Conservation (phyloP, 225 moss, liverwort and hornwort species). For the Pseudoscleropodium purum region DNA sequence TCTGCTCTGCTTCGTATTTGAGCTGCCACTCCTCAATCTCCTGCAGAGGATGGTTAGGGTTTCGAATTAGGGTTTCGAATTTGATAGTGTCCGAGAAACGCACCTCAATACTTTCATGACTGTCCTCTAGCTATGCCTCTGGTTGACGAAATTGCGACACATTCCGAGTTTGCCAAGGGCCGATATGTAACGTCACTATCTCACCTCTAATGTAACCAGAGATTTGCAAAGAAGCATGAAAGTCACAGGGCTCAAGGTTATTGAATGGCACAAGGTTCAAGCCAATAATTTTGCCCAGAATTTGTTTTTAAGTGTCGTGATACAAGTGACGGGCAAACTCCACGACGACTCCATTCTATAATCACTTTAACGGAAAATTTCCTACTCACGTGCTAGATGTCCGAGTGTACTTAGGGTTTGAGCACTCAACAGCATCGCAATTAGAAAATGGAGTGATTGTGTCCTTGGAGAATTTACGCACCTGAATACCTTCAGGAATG, state of each 20-base stretch:
- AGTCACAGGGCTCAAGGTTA: neutral
- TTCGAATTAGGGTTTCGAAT: neutral
- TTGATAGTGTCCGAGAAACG: neutral
- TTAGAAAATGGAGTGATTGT: neutral
- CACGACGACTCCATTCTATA: neutral
- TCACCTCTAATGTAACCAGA: neutral
- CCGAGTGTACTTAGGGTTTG: neutral
- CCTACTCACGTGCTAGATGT: neutral
- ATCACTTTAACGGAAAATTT: neutral
- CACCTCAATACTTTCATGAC: neutral
- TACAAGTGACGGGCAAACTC: neutral
- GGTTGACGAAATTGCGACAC: neutral
- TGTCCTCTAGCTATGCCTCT: neutral
- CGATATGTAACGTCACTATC: no score
- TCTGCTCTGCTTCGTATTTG: constrained; percentile 17
- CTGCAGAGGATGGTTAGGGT: neutral
- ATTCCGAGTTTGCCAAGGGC: neutral
- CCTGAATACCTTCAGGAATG: constrained; percentile 21
- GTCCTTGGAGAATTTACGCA: neutral
- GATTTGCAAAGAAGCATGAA: neutral
- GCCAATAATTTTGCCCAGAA: neutral
- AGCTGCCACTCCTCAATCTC: constrained; percentile 18
- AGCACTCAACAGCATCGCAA: neutral
- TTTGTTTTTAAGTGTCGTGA: neutral
- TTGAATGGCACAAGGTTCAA: neutral